Evolutionary conservation across 2,329 filamentous ascomycete species (phyloP), one percentile per base, ranked within the genome.

Genomic region (Magnaporthales sp.): DNA sequence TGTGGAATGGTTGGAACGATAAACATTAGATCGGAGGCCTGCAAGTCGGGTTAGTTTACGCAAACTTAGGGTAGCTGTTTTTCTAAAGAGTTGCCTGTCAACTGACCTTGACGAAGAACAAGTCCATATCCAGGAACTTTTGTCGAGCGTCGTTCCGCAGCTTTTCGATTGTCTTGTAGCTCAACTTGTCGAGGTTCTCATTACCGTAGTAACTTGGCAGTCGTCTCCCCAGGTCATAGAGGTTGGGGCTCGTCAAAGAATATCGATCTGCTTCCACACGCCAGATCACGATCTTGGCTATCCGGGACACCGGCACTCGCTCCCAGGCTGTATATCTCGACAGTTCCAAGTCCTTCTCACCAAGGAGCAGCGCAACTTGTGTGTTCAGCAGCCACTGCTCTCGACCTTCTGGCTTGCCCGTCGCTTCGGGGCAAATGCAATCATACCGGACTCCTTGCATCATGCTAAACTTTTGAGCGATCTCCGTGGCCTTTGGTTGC

Each of bases 301-400:
- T 75, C 10, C 72, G 72, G 1, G 84, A 83, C 11, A 82, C 83
- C 13, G 84, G 82, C 22, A 82, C 77, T 15, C 81, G 84, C 67
- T 84, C 81, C 87, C 87, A 89, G 1, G 80, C 80, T 22, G 86
- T 82, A 71, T 88, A 89, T 78, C 81, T 79, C 15, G 85, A 83
- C 3, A 90, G 79, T 15, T 80, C 77, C 24, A 88, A 76, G 70
- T 90, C 87, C 72, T 88, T 89, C 71, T 89, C 86, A 15, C 87
- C 87, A 1, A 90, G 77, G 9, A 90, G 80, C 15, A 89, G 76
- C 9, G 87, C 87, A 64, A 84, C 86, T 67, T 89, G 84, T 3
- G 84, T 86, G 71, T 89, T 90, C 64, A 89, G 80, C 66, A 89
- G 75, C 87, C 87, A 90, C 70, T 87, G 86, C 70, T 89, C 87